Evolutionary conservation across 1,139 yeast genomes (phyloP), one percentile per base, ranked within the genome.

Genomic region (Taphrina confusa): DNA sequence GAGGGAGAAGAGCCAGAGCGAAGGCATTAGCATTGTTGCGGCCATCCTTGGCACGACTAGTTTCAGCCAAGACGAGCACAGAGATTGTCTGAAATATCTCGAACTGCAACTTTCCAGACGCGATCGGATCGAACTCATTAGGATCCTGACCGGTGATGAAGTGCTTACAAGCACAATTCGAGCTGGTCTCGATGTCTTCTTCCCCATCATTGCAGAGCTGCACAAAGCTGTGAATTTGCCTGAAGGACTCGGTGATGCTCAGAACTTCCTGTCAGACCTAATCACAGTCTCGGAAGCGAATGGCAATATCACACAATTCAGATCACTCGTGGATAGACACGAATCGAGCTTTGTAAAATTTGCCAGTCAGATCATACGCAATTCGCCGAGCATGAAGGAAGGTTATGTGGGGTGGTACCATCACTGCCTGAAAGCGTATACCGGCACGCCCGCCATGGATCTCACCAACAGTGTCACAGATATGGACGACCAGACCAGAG

Each of bases 201-300:
- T 45, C 16, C 51, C 51, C 25, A 44, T 61, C 44, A 56, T 61
- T 23, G 47, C 47, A 11, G 63, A 56, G 20, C 52, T 52, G 6
- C 63, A 61, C 52, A 51, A 49, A 20, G 61, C 63, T 12, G 56
- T 52, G 9, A 44, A 46, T 18, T 52, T 61, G 28, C 55, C 63
- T 2, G 52, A 30, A 22, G 63, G 61, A 2, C 54, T 57, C 20
- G 58, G 39, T 28, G 63, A 57, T 28, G 49, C 46, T 18, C 61
- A 61, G 23, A 31, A 28, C 31, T 61, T 61, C 49, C 27, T 61
- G 27, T 30, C 42, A 4, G 63, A 59, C 27, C 39, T 56, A 16
- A 50, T 61, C 11, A 27, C 50, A 12, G 28, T 27, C 27, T 20
- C 58, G 20, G 57, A 42, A 22, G 57, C 37, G 8, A 42, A 34